Conservation (phyloP, 1,284 basidiomycete species). For the Waitea zeae region DNA sequence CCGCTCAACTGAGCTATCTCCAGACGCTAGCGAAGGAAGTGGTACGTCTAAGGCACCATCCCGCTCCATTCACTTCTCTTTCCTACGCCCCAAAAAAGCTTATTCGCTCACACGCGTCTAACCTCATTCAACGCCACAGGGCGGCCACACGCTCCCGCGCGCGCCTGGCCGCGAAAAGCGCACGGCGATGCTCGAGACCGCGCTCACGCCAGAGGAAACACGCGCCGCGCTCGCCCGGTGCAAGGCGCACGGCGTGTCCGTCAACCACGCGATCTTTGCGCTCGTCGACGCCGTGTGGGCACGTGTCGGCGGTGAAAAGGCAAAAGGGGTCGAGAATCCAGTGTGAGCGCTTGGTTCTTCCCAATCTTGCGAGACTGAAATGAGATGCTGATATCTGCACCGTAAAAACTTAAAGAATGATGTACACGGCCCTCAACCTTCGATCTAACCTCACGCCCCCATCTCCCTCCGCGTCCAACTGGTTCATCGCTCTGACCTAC, state of each 20-base stretch:
- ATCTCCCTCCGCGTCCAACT: conserved; percentile 39
- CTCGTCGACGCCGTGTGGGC: conserved; percentile 62
- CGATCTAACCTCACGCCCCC: conserved; percentile 37
- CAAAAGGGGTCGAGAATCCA: conserved; percentile 30
- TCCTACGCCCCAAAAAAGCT: no score
- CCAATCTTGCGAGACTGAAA: not conserved
- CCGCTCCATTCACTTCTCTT: no score
- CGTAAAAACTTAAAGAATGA: conserved; percentile 30
- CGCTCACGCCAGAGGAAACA: no score
- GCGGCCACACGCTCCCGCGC: no score
- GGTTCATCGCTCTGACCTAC: conserved; percentile 64
- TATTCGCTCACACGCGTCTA: no score
- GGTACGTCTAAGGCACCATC: no score
- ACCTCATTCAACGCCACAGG: no score
- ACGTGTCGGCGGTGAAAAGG: conserved; percentile 23
- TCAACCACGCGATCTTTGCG: conserved; percentile 60
- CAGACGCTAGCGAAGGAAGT: no score
- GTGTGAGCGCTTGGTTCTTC: conserved; percentile 21
- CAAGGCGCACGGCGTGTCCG: conserved; percentile 54
- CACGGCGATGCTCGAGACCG: no score
- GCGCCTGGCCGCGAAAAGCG: no score
- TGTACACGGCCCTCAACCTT: conserved; percentile 68
- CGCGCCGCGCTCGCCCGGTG: no score
- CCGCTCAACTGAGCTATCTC: no score
- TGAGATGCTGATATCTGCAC: not conserved